Evolutionary conservation across 495 filamentous ascomycete species (phyloP), one percentile per base, ranked within the genome.

Genomic region (Penicillium crystallinum): DNA sequence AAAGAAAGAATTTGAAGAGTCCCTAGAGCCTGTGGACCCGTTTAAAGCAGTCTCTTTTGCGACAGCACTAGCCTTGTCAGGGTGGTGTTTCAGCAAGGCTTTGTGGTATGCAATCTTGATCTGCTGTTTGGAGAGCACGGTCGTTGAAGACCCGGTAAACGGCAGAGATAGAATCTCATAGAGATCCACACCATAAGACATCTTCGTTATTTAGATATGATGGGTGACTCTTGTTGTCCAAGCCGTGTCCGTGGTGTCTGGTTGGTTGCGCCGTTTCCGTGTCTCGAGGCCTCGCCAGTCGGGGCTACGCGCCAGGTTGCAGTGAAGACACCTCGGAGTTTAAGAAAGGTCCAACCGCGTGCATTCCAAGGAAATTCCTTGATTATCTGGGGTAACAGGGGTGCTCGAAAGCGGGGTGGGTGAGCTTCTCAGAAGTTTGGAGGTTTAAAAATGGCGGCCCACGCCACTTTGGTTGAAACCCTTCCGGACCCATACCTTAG

Each of bases 71-170:
- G 67, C 62, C 64, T 95, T 95, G 74, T 96, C 91, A 0, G 91
- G 91, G 66, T 95, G 91, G 68, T 95, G 75, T 41, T 70, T 75
- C 6, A 96, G 77, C 9, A 96, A 77, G 1, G 91, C 85, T 56
- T 81, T 81, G 58, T 83, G 86, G 68, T 96, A 96, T 27, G 89
- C 88, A 49, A 72, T 68, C 65, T 91, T 92, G 42, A 95, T 67
- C 29, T 78, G 67, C 44, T 71, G 68, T 40, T 77, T 77, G 4
- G 68, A 63, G 25, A 68, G 60, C 6, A 52, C 18, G 0, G 54
- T 51, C 14, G 57, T 33, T 14, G 57, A 51, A 4, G 61, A 41
- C 10, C 42, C 43, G 41, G 59, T 52, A 56, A 67, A 72, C 2
- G 76, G 72, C 39, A 85, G 68, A 23, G 63, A 71, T 31, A 85